Evolutionary conservation across 1,284 basidiomycete genomes (phyloP).

Genomic region (Boletus sp.): DNA sequence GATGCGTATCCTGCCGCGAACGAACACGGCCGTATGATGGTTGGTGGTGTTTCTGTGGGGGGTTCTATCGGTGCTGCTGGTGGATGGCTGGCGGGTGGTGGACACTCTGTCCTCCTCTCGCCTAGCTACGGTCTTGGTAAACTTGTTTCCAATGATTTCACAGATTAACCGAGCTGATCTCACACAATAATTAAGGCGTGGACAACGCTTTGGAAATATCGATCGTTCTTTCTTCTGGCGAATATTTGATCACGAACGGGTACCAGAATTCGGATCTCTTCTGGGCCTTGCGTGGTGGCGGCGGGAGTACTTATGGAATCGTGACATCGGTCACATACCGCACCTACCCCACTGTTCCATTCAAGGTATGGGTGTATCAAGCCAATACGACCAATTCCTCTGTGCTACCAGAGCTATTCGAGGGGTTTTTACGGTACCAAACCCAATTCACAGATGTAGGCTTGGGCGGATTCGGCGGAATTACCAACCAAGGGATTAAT

Average conservation of each 20-base stretch:
- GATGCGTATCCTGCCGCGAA: slow-evolving; percentile 46
- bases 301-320: slow-evolving; percentile 42
- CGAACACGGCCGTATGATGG: slow-evolving; percentile 38
- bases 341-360: slow-evolving; percentile 39
- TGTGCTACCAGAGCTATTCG: slow-evolving; percentile 15
- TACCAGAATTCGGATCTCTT: slow-evolving; percentile 37
- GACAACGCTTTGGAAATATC: slow-evolving; percentile 44
- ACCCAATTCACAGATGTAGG: slow-evolving; percentile 39
- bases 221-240: slow-evolving; percentile 25
- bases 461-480: slow-evolving; percentile 28
- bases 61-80: slow-evolving; percentile 45
- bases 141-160: background rate
- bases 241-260: slow-evolving; percentile 23
- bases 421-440: slow-evolving; percentile 37
- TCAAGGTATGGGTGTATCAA: slow-evolving; percentile 27
- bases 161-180: background rate
- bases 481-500: slow-evolving; percentile 11
- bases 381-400: slow-evolving; percentile 34
- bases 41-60: slow-evolving; percentile 44
- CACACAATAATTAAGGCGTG: slow-evolving; percentile 43
- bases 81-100: slow-evolving; percentile 50
- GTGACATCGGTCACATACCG: slow-evolving; percentile 31
- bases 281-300: slow-evolving; percentile 56
- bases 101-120: slow-evolving; percentile 44
- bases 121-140: slow-evolving; percentile 49